Conservation (phyloP, 768 basidiomycete genomes). For the Amylocystis lapponica region DNA sequence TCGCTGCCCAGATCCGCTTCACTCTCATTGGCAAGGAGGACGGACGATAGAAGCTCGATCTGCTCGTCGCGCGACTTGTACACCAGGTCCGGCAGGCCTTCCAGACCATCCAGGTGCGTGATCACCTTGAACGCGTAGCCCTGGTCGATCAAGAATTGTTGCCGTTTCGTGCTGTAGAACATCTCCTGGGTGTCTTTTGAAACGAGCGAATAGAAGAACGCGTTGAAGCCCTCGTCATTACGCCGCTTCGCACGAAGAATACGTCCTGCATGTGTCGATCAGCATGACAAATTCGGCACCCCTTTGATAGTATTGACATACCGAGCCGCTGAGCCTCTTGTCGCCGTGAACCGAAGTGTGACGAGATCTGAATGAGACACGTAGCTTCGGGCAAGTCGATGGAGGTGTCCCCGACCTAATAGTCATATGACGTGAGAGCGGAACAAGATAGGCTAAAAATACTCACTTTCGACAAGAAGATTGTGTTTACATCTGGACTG, state of each 20-base stretch:
- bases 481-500: constrained; percentile 92
- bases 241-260: constrained; percentile 95
- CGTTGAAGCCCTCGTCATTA: constrained; percentile 99
- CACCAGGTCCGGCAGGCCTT: constrained; percentile 80
- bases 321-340: constrained; percentile 97
- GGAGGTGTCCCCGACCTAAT: constrained; percentile 92
- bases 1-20: constrained; percentile 87
- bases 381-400: constrained; percentile 99
- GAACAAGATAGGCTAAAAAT: constrained; percentile 2
- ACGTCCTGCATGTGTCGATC: constrained; percentile 53
- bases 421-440: background rate
- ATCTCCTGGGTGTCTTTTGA: constrained; percentile 99
- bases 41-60: constrained; percentile 92
- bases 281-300: background rate
- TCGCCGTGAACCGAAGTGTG: constrained; percentile 95
- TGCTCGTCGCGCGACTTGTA: constrained; percentile 90
- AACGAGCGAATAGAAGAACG: constrained; percentile 98
- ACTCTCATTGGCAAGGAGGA: constrained; percentile 85
- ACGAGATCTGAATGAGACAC: constrained; percentile 98
- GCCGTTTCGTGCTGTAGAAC: constrained; percentile 98
- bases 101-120: constrained; percentile 91
- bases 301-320: constrained; percentile 35
- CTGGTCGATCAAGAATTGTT: constrained; percentile 98
- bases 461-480: constrained; percentile 91
- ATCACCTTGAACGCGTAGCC: constrained; percentile 99